Evolutionary conservation across 129 eudicot genomes (phyloP).

Genomic region (Glebionis coronaria): DNA sequence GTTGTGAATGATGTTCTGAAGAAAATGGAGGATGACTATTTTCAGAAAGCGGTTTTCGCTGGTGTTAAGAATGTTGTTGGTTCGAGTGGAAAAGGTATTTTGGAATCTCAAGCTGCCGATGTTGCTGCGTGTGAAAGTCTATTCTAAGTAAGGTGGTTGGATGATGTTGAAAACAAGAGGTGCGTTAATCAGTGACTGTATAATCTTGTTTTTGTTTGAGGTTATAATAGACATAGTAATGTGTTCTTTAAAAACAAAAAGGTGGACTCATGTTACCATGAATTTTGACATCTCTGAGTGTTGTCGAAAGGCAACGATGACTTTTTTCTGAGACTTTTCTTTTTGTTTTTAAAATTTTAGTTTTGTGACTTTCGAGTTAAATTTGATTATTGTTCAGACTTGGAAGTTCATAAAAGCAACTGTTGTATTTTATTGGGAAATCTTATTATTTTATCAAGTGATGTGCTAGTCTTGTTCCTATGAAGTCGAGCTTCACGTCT

Average conservation of each 20-base stretch:
- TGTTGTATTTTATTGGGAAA: conserved; percentile 37
- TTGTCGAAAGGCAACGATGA: conserved; percentile 25
- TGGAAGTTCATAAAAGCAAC: conserved; percentile 59
- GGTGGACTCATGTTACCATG: conserved; percentile 37
- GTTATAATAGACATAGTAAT: conserved; percentile 40
- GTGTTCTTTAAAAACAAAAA: conserved; percentile 39
- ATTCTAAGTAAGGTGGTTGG: conserved; percentile 42
- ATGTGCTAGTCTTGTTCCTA: no score
- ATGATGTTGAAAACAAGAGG: conserved; percentile 43
- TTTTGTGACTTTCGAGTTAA: conserved; percentile 42
- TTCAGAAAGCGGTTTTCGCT: conserved; percentile 53
- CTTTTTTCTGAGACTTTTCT: conserved; percentile 10
- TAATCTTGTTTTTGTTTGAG: conserved; percentile 49
- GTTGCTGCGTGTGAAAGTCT: conserved; percentile 65
- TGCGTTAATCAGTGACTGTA: conserved; percentile 42
- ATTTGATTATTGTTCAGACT: conserved; percentile 37
- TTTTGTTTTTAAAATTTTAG: conserved; percentile 29
- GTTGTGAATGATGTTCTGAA: conserved; percentile 59
- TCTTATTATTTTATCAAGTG: conserved; percentile 7
- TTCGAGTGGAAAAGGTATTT: conserved; percentile 45
- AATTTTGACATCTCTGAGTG: conserved; percentile 54
- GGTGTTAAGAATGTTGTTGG: conserved; percentile 42
- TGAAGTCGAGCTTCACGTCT: no score
- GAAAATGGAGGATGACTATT: conserved; percentile 62
- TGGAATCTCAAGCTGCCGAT: conserved; percentile 70